Conservation (phyloP, 1,284 basidiomycete genomes). For the Cryptococcus sp. region DNA sequence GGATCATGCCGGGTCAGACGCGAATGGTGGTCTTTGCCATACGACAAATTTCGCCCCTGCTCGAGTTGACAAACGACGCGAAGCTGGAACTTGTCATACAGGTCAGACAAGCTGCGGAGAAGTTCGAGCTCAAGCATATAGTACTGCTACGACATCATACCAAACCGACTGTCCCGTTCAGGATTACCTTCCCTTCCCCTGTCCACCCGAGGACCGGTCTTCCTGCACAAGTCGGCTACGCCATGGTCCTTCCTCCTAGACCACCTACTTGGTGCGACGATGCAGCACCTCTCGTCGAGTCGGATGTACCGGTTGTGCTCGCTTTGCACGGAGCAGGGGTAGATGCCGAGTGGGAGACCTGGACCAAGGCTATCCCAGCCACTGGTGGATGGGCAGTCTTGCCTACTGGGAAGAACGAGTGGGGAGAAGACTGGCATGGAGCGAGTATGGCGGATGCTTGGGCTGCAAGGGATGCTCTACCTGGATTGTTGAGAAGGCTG, state of each 20-base stretch:
- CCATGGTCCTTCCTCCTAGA: slow-evolving; percentile 26
- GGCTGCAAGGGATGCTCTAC: slow-evolving; percentile 31
- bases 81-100: too few species aligned
- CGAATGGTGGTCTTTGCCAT: slow-evolving; percentile 5
- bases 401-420: slow-evolving; percentile 40
- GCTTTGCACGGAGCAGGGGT: slow-evolving; percentile 45
- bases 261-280: neutral
- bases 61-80: too few species aligned
- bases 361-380: slow-evolving; percentile 26
- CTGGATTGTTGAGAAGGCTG: slow-evolving; percentile 5
- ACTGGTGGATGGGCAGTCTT: slow-evolving; percentile 34
- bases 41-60: too few species aligned
- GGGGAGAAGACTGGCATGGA: slow-evolving; percentile 48
- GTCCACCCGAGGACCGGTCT: neutral
- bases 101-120: too few species aligned
- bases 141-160: slow-evolving; percentile 4
- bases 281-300: neutral
- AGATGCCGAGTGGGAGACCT: slow-evolving; percentile 16
- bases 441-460: slow-evolving; percentile 36
- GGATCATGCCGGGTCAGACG: slow-evolving; percentile 9
- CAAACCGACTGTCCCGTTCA: slow-evolving; percentile 7
- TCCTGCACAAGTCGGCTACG: slow-evolving; percentile 26
- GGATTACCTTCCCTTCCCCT: slow-evolving; percentile 27
- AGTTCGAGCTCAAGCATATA: neutral
- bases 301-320: slow-evolving; percentile 27